Percentiles rank a stretch among this genome's conserved stretches.
Conservation (phyloP, 495 filamentous ascomycete species). For the Trichoderma virens region DNA sequence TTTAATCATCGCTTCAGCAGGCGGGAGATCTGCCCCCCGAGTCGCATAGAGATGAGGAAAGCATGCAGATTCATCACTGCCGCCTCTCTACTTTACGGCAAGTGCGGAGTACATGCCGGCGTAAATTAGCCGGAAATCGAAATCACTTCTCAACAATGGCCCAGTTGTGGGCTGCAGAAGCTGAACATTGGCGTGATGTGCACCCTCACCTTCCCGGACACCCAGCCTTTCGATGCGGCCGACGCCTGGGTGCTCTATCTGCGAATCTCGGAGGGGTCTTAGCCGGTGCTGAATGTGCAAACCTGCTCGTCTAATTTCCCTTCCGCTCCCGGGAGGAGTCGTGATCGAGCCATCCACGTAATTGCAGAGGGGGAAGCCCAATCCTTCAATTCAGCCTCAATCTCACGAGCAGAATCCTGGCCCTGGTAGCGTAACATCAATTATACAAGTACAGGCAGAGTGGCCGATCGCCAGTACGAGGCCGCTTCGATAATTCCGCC, state of each 20-base stretch:
- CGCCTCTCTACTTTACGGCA: background rate
- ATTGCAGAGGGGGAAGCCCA: background rate
- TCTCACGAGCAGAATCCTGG: background rate
- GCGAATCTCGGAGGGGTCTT: background rate
- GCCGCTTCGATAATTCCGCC: background rate
- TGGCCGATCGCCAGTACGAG: background rate
- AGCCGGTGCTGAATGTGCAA: background rate
- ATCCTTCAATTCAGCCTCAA: conserved; percentile 6
- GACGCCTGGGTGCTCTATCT: background rate
- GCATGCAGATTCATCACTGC: background rate
- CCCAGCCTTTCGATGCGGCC: background rate
- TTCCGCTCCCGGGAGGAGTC: background rate
- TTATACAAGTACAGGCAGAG: background rate
- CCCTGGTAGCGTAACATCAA: background rate
- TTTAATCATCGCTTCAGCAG: conserved; percentile 5
- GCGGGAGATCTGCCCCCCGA: conserved; percentile 1
- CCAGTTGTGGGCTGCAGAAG: background rate
- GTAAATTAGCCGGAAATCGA: conserved; percentile 3
- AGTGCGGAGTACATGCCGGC: background rate
- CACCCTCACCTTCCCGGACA: background rate
- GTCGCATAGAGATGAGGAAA: background rate
- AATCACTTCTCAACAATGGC: background rate
- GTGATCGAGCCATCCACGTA: background rate
- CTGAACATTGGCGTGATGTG: background rate
- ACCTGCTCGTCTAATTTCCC: background rate